Percentiles rank a stretch among this genome's conserved stretches.
phyloP scores from a whole-genome alignment of 2,329 filamentous ascomycete species.

The Alternaria sp. region DNA sequence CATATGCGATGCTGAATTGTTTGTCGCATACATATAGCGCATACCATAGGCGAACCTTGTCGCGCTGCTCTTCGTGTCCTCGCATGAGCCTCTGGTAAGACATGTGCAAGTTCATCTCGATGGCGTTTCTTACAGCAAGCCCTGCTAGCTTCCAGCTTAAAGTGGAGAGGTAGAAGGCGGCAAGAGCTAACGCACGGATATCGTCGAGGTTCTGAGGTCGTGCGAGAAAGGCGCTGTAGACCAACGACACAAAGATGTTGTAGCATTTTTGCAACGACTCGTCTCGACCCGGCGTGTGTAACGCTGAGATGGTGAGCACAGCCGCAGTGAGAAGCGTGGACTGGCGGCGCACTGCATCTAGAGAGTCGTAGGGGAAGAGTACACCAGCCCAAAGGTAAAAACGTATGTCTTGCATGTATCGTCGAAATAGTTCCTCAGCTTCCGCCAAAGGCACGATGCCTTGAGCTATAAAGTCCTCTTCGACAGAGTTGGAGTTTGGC shows the following conservation, averaged over 20 bases:
- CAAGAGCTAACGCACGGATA: slow-evolving; percentile 52
- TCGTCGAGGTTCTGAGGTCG: slow-evolving; percentile 51
- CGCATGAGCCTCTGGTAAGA: slow-evolving; percentile 49
- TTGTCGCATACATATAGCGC: slow-evolving; percentile 53
- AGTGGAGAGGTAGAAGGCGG: slow-evolving; percentile 54
- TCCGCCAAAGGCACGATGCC: slow-evolving; percentile 38
- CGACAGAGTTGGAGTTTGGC: slow-evolving; percentile 35
- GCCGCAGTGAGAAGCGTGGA: slow-evolving; percentile 46
- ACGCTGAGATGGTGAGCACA: slow-evolving; percentile 42
- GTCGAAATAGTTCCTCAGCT: slow-evolving; percentile 43
- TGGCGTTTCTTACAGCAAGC: slow-evolving; percentile 51
- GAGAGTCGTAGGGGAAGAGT: slow-evolving; percentile 41
- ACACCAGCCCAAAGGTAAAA: slow-evolving; percentile 48
- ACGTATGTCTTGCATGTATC: slow-evolving; percentile 44
- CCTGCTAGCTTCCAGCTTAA: slow-evolving; percentile 54
- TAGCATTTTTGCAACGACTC: slow-evolving; percentile 46
- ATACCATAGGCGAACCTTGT: slow-evolving; percentile 53
- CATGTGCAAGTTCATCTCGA: slow-evolving; percentile 54
- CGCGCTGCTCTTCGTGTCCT: slow-evolving; percentile 46
- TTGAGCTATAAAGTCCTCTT: slow-evolving; percentile 47
- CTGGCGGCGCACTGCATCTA: slow-evolving; percentile 41
- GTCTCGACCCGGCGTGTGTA: slow-evolving; percentile 42
- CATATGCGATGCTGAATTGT: slow-evolving; percentile 54
- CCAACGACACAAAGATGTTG: slow-evolving; percentile 44
- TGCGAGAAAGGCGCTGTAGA: slow-evolving; percentile 47